Conservation (phyloP, 257 asterid genomes). For the Rauvolfia tetraphylla region DNA sequence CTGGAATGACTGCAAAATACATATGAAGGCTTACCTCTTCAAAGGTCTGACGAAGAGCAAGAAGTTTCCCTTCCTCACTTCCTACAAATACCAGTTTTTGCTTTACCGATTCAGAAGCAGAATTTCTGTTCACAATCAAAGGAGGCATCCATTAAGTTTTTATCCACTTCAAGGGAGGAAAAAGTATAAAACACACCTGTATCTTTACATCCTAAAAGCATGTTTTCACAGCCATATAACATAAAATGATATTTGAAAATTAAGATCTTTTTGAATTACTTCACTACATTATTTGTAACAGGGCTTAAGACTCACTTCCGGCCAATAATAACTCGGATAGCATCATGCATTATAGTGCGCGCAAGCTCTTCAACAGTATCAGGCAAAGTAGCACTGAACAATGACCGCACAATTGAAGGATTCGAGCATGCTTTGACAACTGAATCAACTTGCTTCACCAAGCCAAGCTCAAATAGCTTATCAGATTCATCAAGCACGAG, state of each 20-base stretch:
- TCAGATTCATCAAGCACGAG: slow-evolving; percentile 94
- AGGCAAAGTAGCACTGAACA: slow-evolving; percentile 94
- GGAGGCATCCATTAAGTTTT: slow-evolving; percentile 1
- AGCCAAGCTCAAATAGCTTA: slow-evolving; percentile 82
- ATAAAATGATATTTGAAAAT: neutral
- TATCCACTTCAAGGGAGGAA: slow-evolving; percentile 1
- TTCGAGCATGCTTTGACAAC: slow-evolving; percentile 96
- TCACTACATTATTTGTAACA: neutral
- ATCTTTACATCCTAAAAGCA: slow-evolving; percentile 2
- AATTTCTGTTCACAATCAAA: slow-evolving; percentile 46
- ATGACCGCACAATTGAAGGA: slow-evolving; percentile 75
- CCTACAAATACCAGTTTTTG: slow-evolving; percentile 83
- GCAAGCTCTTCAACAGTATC: slow-evolving; percentile 90
- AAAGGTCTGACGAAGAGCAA: slow-evolving; percentile 91
- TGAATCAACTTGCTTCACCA: slow-evolving; percentile 85
- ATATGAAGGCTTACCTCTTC: slow-evolving; percentile 50
- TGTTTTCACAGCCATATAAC: neutral
- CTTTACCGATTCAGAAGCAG: slow-evolving; percentile 81
- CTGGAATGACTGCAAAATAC: neutral
- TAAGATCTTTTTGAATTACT: neutral
- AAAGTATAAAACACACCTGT: neutral
- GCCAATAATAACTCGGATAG: slow-evolving; percentile 81
- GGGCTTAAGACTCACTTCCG: slow-evolving; percentile 56
- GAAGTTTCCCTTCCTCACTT: slow-evolving; percentile 94
- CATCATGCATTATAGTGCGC: slow-evolving; percentile 92